Conservation (phyloP, 75 land plant genomes). For the Isoetes taiwanensis region DNA sequence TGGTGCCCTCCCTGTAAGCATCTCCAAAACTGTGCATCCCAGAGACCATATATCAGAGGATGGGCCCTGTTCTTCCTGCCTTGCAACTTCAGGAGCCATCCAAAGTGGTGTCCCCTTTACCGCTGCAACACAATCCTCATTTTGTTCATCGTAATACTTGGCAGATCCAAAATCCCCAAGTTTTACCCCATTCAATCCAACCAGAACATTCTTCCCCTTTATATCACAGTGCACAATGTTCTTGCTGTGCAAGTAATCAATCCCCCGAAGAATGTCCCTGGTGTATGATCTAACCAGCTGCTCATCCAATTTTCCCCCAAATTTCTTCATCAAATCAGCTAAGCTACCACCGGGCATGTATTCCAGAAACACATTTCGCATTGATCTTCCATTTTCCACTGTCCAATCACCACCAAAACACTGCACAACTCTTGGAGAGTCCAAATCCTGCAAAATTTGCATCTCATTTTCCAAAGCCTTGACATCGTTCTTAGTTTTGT, state of each 20-base stretch:
- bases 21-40: slow-evolving; percentile 52
- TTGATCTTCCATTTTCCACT: slow-evolving; percentile 14
- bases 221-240: slow-evolving; percentile 74
- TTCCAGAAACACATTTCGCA: slow-evolving; percentile 42
- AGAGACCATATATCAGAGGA: slow-evolving; percentile 41
- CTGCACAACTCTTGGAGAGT: slow-evolving; percentile 29
- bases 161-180: slow-evolving; percentile 85
- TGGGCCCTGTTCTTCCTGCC: slow-evolving; percentile 30
- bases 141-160: slow-evolving; percentile 9
- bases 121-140: background rate
- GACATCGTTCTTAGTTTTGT: slow-evolving; percentile 14
- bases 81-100: slow-evolving; percentile 43
- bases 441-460: slow-evolving; percentile 26
- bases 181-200: slow-evolving; percentile 33
- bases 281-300: slow-evolving; percentile 16
- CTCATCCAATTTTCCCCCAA: slow-evolving; percentile 33
- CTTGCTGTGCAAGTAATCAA: slow-evolving; percentile 40
- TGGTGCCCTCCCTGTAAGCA: slow-evolving; percentile 42
- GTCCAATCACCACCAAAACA: slow-evolving; percentile 38
- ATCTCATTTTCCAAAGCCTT: slow-evolving; percentile 34
- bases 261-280: slow-evolving; percentile 33
- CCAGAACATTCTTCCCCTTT: slow-evolving; percentile 44
- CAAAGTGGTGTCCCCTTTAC: slow-evolving; percentile 27
- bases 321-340: slow-evolving; percentile 22
- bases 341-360: slow-evolving; percentile 50